phyloP scores from a whole-genome alignment of 805 yeast species.

The Candida tallmaniae region DNA sequence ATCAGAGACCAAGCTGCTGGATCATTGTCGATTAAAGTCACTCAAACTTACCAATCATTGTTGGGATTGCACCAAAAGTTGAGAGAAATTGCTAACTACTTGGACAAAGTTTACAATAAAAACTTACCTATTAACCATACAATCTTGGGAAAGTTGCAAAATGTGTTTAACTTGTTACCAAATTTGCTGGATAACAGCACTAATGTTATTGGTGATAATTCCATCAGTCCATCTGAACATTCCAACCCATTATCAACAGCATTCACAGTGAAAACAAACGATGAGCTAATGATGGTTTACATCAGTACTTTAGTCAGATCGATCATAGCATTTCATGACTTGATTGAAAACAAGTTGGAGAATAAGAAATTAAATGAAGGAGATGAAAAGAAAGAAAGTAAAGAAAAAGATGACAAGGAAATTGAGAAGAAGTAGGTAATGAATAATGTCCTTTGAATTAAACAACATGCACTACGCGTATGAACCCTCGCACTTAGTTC shows the following conservation, averaged over 20 bases:
- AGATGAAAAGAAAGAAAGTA: constrained; percentile 2
- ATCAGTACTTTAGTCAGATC: constrained; percentile 87
- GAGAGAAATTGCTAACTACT: constrained; percentile 69
- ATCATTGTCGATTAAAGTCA: constrained; percentile 75
- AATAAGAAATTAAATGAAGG: constrained; percentile 8
- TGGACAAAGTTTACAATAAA: constrained; percentile 66
- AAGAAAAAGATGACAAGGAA: no score
- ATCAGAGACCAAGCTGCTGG: constrained; percentile 97
- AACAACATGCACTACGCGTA: no score
- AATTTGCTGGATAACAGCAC: constrained; percentile 53
- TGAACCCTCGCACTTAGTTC: no score
- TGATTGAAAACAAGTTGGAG: constrained; percentile 91
- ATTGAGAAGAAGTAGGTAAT: no score
- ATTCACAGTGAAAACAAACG: constrained; percentile 89
- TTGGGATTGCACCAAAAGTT: constrained; percentile 80
- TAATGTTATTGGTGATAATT: constrained; percentile 13
- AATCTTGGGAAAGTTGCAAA: constrained; percentile 89
- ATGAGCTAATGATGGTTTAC: constrained; percentile 91
- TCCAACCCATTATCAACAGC: constrained; percentile 65
- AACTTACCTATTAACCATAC: constrained; percentile 84
- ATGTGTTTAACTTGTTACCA: constrained; percentile 89
- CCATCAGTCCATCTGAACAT: constrained; percentile 16
- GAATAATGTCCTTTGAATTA: no score
- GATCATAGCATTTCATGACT: constrained; percentile 92
- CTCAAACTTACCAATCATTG: constrained; percentile 84